These are phyloP conservation scores for Phytopythium boreale DNA, from an alignment of 352 stramenopile genomes.

Conservation along the genomic window DNA sequence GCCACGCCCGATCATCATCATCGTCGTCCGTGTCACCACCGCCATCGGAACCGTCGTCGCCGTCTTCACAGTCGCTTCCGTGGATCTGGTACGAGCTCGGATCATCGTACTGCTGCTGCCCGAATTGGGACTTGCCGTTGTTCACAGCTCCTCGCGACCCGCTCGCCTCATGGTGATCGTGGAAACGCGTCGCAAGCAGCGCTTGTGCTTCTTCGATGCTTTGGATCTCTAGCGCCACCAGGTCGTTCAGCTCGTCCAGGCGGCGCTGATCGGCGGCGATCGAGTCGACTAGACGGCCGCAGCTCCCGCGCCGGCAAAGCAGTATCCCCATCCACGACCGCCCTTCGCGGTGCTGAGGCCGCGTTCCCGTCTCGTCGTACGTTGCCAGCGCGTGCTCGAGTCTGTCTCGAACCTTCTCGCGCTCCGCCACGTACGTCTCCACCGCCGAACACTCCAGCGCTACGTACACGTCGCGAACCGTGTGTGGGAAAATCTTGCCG, in stretches of 20 bases:
- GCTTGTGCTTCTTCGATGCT: constrained; percentile 60
- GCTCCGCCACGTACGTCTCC: constrained; percentile 48
- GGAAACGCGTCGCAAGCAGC: constrained; percentile 41
- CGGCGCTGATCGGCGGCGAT: constrained; percentile 64
- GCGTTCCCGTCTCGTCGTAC: constrained; percentile 34
- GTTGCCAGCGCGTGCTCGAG: constrained; percentile 56
- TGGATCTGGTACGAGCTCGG: constrained; percentile 7
- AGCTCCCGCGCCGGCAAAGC: constrained; percentile 33
- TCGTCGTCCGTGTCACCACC: constrained; percentile 26
- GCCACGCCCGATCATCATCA: constrained; percentile 10
- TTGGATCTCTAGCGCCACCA: constrained; percentile 52
- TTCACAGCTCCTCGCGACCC: neutral
- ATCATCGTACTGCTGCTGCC: neutral
- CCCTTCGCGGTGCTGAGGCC: constrained; percentile 46
- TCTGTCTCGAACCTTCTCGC: constrained; percentile 35
- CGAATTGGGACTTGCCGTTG: neutral
- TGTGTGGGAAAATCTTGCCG: constrained; percentile 60
- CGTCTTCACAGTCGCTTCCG: constrained; percentile 2
- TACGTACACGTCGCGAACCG: constrained; percentile 63
- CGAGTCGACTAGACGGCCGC: constrained; percentile 39
- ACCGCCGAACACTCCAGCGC: constrained; percentile 62
- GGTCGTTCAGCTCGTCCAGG: constrained; percentile 52
- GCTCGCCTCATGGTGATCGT: constrained; percentile 9
- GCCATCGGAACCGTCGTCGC: neutral
- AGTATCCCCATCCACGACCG: constrained; percentile 41